Evolutionary conservation across 768 basidiomycete species (phyloP).

Genomic region (Boletus pseudo-olivaceus): DNA sequence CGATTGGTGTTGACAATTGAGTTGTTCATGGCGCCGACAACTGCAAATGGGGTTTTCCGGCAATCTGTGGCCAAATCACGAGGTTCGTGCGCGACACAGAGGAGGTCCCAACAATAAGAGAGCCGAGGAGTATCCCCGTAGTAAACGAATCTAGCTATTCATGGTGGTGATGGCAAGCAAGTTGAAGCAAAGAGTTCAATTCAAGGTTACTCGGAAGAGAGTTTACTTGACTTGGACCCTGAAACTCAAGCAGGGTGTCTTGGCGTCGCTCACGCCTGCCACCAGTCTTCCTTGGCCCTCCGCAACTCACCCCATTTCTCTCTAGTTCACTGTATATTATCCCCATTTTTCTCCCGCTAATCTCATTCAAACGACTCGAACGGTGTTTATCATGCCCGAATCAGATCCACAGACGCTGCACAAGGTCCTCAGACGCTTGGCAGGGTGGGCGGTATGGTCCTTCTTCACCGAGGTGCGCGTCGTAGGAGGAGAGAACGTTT

Average conservation of each 20-base stretch:
- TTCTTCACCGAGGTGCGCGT: constrained; percentile 90
- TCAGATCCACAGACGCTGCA: constrained; percentile 50
- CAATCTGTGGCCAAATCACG: background rate
- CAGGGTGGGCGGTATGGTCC: constrained; percentile 70
- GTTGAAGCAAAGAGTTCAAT: background rate
- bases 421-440: constrained; percentile 64
- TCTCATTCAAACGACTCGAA: constrained; percentile 1
- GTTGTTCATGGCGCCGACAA: background rate
- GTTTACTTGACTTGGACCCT: constrained; percentile 7
- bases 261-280: background rate
- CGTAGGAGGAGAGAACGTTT: constrained; percentile 86
- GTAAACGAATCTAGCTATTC: background rate
- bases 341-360: constrained; percentile 2
- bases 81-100: background rate
- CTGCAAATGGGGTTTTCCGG: background rate
- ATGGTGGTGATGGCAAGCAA: background rate
- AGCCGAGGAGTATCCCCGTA: background rate
- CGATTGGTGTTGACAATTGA: background rate
- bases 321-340: constrained; percentile 11
- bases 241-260: background rate
- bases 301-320: background rate
- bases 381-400: constrained; percentile 22
- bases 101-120: background rate
- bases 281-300: background rate
- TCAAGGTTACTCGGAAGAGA: background rate